phyloP scores from a whole-genome alignment of 148 eudicot species.

The Silene uniflora region DNA sequence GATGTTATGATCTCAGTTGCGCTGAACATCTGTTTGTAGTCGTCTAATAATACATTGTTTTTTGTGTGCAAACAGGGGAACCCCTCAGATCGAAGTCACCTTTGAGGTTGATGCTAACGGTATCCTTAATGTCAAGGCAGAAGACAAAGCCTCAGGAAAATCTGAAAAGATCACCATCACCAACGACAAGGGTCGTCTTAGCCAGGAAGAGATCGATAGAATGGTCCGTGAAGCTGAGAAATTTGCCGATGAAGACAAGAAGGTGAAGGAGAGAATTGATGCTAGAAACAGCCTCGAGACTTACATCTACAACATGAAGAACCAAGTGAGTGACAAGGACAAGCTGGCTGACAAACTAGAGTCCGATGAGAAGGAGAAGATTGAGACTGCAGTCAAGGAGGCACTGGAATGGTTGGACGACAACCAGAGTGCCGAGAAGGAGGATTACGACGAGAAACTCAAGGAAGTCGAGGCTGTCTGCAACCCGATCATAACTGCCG shows the following conservation, averaged over 20 bases:
- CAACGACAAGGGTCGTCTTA: constrained; percentile 56
- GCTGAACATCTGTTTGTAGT: neutral
- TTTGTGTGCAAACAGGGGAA: constrained; percentile 57
- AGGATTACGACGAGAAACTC: constrained; percentile 60
- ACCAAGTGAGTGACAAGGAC: constrained; percentile 48
- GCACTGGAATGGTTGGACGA: constrained; percentile 69
- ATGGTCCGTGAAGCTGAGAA: constrained; percentile 57
- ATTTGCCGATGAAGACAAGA: constrained; percentile 65
- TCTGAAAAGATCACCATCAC: constrained; percentile 67
- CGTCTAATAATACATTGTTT: neutral
- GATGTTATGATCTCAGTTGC: neutral
- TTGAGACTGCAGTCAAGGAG: constrained; percentile 56
- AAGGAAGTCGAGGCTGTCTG: constrained; percentile 70
- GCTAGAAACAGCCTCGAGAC: constrained; percentile 60
- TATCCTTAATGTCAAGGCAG: constrained; percentile 58
- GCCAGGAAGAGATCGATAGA: constrained; percentile 60
- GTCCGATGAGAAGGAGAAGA: constrained; percentile 58
- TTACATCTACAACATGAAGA: constrained; percentile 64
- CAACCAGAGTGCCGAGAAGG: constrained; percentile 58
- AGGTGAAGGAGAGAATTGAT: constrained; percentile 52
- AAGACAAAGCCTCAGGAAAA: constrained; percentile 57
- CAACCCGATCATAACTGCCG: constrained; percentile 55
- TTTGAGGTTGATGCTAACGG: constrained; percentile 76
- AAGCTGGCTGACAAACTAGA: constrained; percentile 62
- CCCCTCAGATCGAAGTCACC: constrained; percentile 77